These are phyloP conservation scores for Celoporthe dispersa DNA, from an alignment of 2,329 filamentous ascomycete genomes.

Conservation along the genomic window DNA sequence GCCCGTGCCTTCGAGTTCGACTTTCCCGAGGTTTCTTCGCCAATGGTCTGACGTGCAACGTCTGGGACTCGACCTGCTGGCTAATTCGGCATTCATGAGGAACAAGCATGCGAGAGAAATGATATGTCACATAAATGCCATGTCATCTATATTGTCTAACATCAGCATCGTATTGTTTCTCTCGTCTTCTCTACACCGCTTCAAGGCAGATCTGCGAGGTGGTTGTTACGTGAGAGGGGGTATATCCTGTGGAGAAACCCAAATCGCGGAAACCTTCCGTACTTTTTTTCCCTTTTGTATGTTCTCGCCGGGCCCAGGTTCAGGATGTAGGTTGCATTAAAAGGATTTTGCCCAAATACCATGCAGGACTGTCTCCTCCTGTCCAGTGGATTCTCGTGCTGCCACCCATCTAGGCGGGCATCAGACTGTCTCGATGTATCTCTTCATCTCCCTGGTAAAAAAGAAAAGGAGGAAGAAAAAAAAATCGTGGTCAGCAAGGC, in stretches of 20 bases:
- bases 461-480: conserved; percentile 20
- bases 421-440: conserved; percentile 78
- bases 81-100: not conserved
- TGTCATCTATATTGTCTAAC: conserved; percentile 14
- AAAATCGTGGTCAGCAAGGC: conserved; percentile 31
- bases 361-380: conserved; percentile 2
- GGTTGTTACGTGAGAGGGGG: conserved; percentile 20
- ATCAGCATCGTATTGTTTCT: conserved; percentile 10
- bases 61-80: not conserved
- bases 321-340: not conserved
- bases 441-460: conserved; percentile 68
- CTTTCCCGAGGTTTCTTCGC: not conserved
- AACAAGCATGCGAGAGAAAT: not conserved
- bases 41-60: not conserved
- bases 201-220: not conserved
- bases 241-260: conserved; percentile 19
- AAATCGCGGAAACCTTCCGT: conserved; percentile 18
- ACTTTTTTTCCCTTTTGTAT: conserved; percentile 2
- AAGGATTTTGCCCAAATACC: conserved; percentile 1
- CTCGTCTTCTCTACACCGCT: conserved; percentile 5
- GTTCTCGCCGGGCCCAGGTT: not conserved
- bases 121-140: conserved; percentile 15
- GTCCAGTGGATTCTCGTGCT: not conserved
- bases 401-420: not conserved
- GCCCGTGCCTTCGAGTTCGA: not conserved